Evolutionary conservation across 768 basidiomycete species (phyloP).

Genomic region (Suillus subluteus): DNA sequence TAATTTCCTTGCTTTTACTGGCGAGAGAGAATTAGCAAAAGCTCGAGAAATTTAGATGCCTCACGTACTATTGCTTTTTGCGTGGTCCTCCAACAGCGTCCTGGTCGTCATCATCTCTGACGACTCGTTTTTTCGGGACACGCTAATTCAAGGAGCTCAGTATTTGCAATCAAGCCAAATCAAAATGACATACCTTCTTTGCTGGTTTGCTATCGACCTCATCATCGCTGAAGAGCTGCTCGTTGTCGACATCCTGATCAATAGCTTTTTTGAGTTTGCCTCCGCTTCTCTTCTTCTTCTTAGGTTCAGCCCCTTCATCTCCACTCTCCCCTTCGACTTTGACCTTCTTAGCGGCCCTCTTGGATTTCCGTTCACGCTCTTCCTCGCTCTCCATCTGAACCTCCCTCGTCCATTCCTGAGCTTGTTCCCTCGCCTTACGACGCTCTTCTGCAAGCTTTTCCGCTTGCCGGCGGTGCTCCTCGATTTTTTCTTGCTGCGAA

Average conservation of each 20-base stretch:
- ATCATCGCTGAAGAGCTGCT: slow-evolving; percentile 70
- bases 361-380: slow-evolving; percentile 69
- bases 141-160: slow-evolving; percentile 31
- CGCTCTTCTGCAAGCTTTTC: slow-evolving; percentile 84
- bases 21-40: slow-evolving; percentile 12
- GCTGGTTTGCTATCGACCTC: slow-evolving; percentile 60
- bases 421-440: slow-evolving; percentile 74
- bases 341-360: slow-evolving; percentile 58
- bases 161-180: not conserved
- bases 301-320: slow-evolving; percentile 57
- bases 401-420: slow-evolving; percentile 75
- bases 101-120: slow-evolving; percentile 80
- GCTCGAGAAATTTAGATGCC: not conserved
- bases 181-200: slow-evolving; percentile 59
- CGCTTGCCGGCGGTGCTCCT: slow-evolving; percentile 67
- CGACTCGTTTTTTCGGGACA: slow-evolving; percentile 70
- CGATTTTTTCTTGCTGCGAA: slow-evolving; percentile 59
- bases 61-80: slow-evolving; percentile 76
- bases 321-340: slow-evolving; percentile 57
- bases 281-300: slow-evolving; percentile 76
- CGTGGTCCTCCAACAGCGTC: slow-evolving; percentile 64
- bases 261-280: slow-evolving; percentile 66
- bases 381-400: slow-evolving; percentile 74
- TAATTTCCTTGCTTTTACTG: slow-evolving; percentile 50
- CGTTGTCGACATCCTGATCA: slow-evolving; percentile 61